These are phyloP conservation scores for Sisymbrium irio DNA, from an alignment of 345 rosid species.

Conservation along the genomic window DNA sequence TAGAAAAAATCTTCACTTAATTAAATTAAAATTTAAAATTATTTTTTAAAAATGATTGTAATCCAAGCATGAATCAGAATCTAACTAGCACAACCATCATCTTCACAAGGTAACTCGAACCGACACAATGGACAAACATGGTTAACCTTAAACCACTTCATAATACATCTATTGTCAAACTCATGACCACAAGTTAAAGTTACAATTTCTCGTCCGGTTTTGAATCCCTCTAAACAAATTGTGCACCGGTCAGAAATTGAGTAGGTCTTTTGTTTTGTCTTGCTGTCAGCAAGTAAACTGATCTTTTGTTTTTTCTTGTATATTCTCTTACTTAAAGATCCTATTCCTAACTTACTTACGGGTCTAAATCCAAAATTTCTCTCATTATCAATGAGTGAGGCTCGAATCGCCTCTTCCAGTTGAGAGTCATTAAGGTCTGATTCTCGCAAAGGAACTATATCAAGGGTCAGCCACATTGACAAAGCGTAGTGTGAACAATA, in stretches of 20 bases:
- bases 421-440: not conserved
- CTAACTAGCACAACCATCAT: not conserved
- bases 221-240: constrained; percentile 10
- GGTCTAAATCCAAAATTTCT: not conserved
- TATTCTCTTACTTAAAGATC: not conserved
- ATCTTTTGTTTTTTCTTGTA: not conserved
- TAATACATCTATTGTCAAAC: constrained; percentile 16
- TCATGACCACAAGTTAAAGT: constrained; percentile 27
- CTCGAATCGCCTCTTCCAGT: not conserved
- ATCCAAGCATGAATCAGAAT: too few relatives aligned
- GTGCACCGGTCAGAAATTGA: not conserved
- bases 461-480: too few relatives aligned
- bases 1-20: too few relatives aligned
- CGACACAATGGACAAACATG: constrained; percentile 32
- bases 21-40: too few relatives aligned
- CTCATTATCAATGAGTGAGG: not conserved
- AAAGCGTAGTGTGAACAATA: too few relatives aligned
- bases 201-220: not conserved
- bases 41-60: too few relatives aligned
- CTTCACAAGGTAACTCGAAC: constrained; percentile 4
- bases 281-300: not conserved
- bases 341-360: not conserved
- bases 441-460: not conserved
- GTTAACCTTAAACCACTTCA: not conserved
- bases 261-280: not conserved